phyloP scores from a whole-genome alignment of 1,284 basidiomycete species.

The Malassezia equina region DNA sequence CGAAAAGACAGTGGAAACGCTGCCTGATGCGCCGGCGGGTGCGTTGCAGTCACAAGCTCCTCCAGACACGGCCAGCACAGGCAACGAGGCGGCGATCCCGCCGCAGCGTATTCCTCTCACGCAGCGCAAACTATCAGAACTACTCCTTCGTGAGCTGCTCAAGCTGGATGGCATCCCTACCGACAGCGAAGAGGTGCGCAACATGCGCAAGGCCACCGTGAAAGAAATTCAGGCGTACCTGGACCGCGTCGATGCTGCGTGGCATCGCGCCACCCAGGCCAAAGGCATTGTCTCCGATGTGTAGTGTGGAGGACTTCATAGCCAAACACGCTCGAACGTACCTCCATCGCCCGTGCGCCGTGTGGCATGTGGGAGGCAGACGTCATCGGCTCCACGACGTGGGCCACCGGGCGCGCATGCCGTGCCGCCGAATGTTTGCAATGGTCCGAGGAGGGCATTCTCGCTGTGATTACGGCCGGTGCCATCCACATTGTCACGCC shows the following conservation, averaged over 20 bases:
- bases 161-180: constrained; percentile 34
- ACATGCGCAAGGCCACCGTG: constrained; percentile 36
- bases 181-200: constrained; percentile 32
- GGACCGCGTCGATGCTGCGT: constrained; percentile 41
- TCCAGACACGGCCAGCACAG: neutral
- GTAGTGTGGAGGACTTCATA: constrained; percentile 5
- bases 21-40: neutral
- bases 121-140: constrained; percentile 36
- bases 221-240: constrained; percentile 39
- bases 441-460: constrained; percentile 16
- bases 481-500: constrained; percentile 14
- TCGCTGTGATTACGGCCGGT: constrained; percentile 1
- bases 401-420: constrained; percentile 4
- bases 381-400: neutral
- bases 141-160: constrained; percentile 37
- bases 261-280: constrained; percentile 21
- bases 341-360: neutral
- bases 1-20: constrained; percentile 19
- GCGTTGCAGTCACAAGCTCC: neutral
- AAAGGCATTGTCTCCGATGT: constrained; percentile 15
- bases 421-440: neutral
- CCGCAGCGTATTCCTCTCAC: constrained; percentile 18
- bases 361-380: neutral
- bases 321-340: neutral
- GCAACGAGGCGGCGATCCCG: neutral